Evolutionary conservation across 1,284 basidiomycete genomes (phyloP), one percentile per base, ranked within the genome.

Genomic region (Peniophora sp.): DNA sequence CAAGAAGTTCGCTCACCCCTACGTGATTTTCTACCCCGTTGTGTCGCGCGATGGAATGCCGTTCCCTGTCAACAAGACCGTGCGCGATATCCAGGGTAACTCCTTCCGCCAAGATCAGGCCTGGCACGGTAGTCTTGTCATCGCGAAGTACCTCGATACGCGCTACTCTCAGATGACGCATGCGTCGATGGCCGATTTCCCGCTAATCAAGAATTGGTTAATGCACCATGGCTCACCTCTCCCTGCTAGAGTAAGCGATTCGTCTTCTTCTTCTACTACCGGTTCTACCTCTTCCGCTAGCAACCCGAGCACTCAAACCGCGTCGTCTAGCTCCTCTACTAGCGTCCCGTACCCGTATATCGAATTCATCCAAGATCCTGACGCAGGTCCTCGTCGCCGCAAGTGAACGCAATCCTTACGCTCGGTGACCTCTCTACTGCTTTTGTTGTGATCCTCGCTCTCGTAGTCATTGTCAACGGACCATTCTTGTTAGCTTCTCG

Each of bases 141-240:
- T 88, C 39, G 85, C 81, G 35, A 89, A 89, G 64, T 90, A 86
- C 63, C 71, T 70, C 36, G 85, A 85, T 57, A 72, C 75, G 49
- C 78, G 80, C 1, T 89, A 85, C 67, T 72, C 77, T 2, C 77
- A 75, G 32, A 77, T 89, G 76, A 77, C 81, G 24, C 73, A 88
- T 60, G 79, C 79, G 34, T 81, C 83, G 22, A 89, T 89, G 77
- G 82, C 86, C 27, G 87, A 89, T 60, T 90, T 87, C 56, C 83
- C 86, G 38, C 76, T 90, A 55, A 65, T 90, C 56, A 83, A 85
- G 63, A 89, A 90, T 63, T 89, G 82, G 61, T 75, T 89, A 50
- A 67, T 79, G 59, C 84, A 78, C 49, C 81, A 83, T 61, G 72
- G 72, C 36, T 75, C 74, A 20, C 79, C 38, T 17, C 16, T n/a